phyloP scores from a whole-genome alignment of 2,329 filamentous ascomycete species.

The Phaeosphaeria sp. region DNA sequence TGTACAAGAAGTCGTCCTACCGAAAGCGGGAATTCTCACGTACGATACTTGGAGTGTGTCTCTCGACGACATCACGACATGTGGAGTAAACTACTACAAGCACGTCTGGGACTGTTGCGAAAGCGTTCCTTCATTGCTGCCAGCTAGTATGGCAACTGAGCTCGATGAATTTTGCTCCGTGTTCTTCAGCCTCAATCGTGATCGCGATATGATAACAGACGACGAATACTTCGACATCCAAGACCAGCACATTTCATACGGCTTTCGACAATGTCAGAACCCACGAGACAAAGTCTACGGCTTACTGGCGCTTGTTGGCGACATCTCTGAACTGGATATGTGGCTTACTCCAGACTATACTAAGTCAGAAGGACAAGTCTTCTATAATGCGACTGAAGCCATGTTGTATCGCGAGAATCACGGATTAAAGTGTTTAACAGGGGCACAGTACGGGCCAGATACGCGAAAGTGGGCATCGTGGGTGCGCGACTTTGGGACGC shows the following conservation, averaged over 20 bases:
- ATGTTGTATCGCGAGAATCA: not conserved
- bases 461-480: not conserved
- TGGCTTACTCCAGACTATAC: not conserved
- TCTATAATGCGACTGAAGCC: not conserved
- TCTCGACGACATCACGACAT: not conserved
- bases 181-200: not conserved
- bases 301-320: not conserved
- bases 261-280: not conserved
- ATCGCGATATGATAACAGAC: not conserved
- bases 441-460: not conserved
- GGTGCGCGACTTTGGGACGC: not conserved
- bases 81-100: not conserved
- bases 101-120: not conserved
- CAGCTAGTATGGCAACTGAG: not conserved
- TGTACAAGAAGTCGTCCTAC: not conserved
- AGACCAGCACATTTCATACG: not conserved
- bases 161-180: not conserved
- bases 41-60: not conserved
- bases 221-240: not conserved
- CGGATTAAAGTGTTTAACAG: not conserved
- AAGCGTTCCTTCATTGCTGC: not conserved
- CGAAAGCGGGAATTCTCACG: not conserved
- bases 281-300: not conserved
- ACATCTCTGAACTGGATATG: not conserved
- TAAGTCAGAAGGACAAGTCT: not conserved